Evolutionary conservation across 2,329 filamentous ascomycete genomes (phyloP).

Genomic region (Apiospora arundinis): DNA sequence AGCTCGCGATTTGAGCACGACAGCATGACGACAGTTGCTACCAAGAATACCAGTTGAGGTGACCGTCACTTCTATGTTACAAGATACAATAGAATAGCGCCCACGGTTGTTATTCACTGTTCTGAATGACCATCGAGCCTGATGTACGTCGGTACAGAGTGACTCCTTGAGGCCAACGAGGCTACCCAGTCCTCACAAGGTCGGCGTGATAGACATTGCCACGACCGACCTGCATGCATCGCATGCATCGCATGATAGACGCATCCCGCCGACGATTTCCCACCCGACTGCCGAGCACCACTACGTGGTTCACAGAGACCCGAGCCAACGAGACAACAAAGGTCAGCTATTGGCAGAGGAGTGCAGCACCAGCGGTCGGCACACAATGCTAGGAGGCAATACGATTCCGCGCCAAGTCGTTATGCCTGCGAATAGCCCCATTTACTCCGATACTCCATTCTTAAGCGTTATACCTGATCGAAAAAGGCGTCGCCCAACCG

Average conservation of each 20-base stretch:
- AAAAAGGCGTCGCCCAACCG: no score
- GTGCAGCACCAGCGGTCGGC: background rate
- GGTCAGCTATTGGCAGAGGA: background rate
- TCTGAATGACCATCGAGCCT: background rate
- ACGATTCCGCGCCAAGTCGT: background rate
- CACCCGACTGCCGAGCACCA: background rate
- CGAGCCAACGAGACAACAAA: slow-evolving; percentile 2
- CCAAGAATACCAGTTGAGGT: no score
- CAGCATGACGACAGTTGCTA: no score
- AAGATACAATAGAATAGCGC: no score
- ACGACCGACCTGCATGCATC: background rate
- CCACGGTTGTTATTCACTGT: no score
- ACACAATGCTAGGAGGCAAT: slow-evolving; percentile 1
- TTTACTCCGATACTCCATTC: no score
- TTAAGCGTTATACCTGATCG: no score
- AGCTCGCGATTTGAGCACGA: no score
- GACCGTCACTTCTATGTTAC: no score
- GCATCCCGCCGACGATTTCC: background rate
- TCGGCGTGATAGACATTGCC: background rate
- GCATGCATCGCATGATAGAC: no score
- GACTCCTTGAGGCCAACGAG: background rate
- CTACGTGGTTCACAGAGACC: background rate
- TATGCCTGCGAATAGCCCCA: background rate
- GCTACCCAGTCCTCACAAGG: no score
- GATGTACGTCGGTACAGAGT: background rate